Conservation (phyloP, 306 rosid species). For the Echinosophora koreensis region DNA sequence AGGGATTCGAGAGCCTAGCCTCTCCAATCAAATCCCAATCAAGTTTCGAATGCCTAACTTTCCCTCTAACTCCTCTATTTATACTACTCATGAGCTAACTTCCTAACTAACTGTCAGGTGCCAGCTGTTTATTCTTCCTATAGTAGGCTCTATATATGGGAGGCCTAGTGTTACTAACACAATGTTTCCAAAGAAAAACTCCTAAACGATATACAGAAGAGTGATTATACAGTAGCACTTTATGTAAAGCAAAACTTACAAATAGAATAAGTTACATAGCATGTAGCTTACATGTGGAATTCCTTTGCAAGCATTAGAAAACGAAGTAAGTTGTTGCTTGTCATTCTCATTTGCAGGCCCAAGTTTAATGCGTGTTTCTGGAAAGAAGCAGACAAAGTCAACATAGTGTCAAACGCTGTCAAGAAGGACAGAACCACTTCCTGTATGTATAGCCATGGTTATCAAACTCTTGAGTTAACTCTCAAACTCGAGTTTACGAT, state of each 20-base stretch:
- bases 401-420: slow-evolving; percentile 39
- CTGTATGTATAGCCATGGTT: slow-evolving; percentile 25
- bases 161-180: too few species aligned
- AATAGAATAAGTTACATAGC: slow-evolving; percentile 32
- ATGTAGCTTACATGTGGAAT: slow-evolving; percentile 75
- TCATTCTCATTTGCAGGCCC: slow-evolving; percentile 82
- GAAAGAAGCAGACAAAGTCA: slow-evolving; percentile 40
- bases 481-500: neutral
- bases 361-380: slow-evolving; percentile 87
- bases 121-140: too few species aligned
- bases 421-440: slow-evolving; percentile 37
- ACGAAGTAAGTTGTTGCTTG: slow-evolving; percentile 80
- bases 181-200: slow-evolving; percentile 31
- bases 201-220: slow-evolving; percentile 24
- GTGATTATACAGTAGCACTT: slow-evolving; percentile 34
- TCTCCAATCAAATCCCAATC: too few species aligned
- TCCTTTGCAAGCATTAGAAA: slow-evolving; percentile 98
- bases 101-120: too few species aligned
- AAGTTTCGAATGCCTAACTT: too few species aligned
- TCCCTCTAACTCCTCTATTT: too few species aligned
- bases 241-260: slow-evolving; percentile 17
- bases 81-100: too few species aligned
- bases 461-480: slow-evolving; percentile 21
- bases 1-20: too few species aligned
- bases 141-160: too few species aligned